A percentile compares a stretch with the other conserved stretches of the same genome.
phyloP scores from a whole-genome alignment of 805 yeast species.

The Gaillardinia entomophila region DNA sequence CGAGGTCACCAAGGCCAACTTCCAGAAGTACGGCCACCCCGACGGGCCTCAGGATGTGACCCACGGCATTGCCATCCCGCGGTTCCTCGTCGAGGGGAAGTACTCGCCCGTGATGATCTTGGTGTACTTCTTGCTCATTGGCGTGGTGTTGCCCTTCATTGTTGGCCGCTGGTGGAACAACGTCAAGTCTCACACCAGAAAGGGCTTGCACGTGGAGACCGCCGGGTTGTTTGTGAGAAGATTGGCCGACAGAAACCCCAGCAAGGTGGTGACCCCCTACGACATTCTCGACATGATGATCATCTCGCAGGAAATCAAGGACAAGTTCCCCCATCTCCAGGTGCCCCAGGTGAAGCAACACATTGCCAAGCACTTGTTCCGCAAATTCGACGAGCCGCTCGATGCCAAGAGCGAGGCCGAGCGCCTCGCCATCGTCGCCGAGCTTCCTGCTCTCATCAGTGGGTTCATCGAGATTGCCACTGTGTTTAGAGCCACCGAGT shows the following conservation, averaged over 20 bases:
- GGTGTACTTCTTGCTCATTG: constrained; percentile 65
- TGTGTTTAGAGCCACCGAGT: constrained; percentile 67
- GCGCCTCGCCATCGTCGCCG: constrained; percentile 53
- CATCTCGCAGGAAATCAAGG: constrained; percentile 58
- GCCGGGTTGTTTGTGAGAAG: constrained; percentile 71
- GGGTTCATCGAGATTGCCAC: constrained; percentile 81
- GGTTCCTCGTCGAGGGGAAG: constrained; percentile 79
- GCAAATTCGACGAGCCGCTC: constrained; percentile 30
- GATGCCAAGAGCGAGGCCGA: constrained; percentile 22
- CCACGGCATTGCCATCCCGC: constrained; percentile 95
- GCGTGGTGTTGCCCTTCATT: constrained; percentile 68
- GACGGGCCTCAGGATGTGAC: constrained; percentile 91
- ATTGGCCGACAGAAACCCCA: constrained; percentile 69
- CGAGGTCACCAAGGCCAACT: constrained; percentile 76
- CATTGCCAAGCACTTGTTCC: constrained; percentile 52
- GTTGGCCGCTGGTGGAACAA: constrained; percentile 91
- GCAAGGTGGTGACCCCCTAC: constrained; percentile 53
- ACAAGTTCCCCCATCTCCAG: constrained; percentile 35
- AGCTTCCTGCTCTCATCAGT: constrained; percentile 57
- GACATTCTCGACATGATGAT: constrained; percentile 57
- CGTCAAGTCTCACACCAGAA: constrained; percentile 72
- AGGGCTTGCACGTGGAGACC: constrained; percentile 78
- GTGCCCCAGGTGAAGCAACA: constrained; percentile 45
- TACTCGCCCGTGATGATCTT: constrained; percentile 60
- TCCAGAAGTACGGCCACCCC: constrained; percentile 88